Percentiles rank a stretch among this genome's conserved stretches.
Evolutionary conservation across 108 stramenopile species (phyloP).

Genomic region (Skeletonema marinoi): DNA sequence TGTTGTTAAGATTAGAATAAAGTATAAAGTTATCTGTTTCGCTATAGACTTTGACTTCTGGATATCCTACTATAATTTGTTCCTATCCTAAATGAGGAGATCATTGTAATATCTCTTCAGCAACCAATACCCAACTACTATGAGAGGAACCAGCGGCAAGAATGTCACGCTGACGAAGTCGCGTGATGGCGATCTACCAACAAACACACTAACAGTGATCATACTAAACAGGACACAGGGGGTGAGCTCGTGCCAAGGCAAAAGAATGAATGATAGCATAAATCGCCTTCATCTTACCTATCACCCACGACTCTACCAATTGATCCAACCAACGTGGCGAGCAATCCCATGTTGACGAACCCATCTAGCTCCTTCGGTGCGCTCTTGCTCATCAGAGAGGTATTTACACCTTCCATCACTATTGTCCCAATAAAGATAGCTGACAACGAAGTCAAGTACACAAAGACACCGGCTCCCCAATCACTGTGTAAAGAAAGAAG

Average conservation of each 20-base stretch:
- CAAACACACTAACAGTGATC: slow-evolving; percentile 43
- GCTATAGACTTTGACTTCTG: not conserved
- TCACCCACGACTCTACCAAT: slow-evolving; percentile 70
- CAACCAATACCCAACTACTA: slow-evolving; percentile 41
- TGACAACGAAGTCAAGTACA: slow-evolving; percentile 68
- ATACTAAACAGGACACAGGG: slow-evolving; percentile 13
- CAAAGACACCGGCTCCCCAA: slow-evolving; percentile 65
- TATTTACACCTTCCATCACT: slow-evolving; percentile 66
- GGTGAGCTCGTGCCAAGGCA: not conserved
- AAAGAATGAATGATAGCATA: not conserved
- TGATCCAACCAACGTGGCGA: slow-evolving; percentile 66
- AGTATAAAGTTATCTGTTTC: not conserved
- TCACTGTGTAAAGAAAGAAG: slow-evolving; percentile 56
- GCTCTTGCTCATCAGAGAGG: slow-evolving; percentile 73
- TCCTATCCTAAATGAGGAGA: not conserved
- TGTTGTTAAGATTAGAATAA: not conserved
- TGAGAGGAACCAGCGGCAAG: slow-evolving; percentile 55
- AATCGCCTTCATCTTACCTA: not conserved
- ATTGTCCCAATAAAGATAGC: slow-evolving; percentile 62
- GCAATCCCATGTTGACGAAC: slow-evolving; percentile 62
- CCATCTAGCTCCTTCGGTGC: slow-evolving; percentile 58
- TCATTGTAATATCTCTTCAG: slow-evolving; percentile 40
- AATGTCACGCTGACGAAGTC: slow-evolving; percentile 77
- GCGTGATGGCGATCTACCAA: slow-evolving; percentile 59
- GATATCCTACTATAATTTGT: not conserved